These are phyloP conservation scores for Cucurbita ficifolia DNA, from an alignment of 306 rosid species.

Conservation along the genomic window DNA sequence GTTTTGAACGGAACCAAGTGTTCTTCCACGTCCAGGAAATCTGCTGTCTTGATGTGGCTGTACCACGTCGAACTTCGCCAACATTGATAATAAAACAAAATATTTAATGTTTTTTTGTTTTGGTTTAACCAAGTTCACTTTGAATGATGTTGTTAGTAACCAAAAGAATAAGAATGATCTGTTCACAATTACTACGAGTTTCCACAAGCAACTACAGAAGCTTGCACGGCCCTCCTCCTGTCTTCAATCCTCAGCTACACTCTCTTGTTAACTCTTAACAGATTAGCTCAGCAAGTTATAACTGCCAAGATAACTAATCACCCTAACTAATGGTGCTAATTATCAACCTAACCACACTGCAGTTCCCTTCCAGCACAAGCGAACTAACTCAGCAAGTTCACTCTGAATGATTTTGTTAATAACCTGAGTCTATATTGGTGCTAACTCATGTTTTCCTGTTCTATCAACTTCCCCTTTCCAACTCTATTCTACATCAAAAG, in stretches of 20 bases:
- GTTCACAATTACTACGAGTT: neutral
- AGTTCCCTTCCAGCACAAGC: neutral
- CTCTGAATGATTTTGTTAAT: neutral
- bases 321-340: neutral
- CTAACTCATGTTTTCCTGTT: neutral
- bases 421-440: neutral
- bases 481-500: neutral
- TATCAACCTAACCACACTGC: neutral
- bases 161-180: neutral
- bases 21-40: conserved; percentile 84
- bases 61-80: conserved; percentile 9
- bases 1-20: conserved; percentile 45
- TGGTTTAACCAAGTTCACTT: too few species aligned
- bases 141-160: too few species aligned
- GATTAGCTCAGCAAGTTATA: neutral
- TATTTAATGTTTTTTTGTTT: neutral
- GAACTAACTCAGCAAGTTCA: neutral
- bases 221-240: neutral
- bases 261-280: neutral
- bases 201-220: neutral
- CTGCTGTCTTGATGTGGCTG: conserved; percentile 44
- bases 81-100: neutral
- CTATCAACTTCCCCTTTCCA: neutral
- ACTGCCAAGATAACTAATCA: neutral
- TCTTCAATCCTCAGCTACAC: neutral